Conservation (phyloP, 2,329 filamentous ascomycete genomes). For the Colletotrichum plurivorum region DNA sequence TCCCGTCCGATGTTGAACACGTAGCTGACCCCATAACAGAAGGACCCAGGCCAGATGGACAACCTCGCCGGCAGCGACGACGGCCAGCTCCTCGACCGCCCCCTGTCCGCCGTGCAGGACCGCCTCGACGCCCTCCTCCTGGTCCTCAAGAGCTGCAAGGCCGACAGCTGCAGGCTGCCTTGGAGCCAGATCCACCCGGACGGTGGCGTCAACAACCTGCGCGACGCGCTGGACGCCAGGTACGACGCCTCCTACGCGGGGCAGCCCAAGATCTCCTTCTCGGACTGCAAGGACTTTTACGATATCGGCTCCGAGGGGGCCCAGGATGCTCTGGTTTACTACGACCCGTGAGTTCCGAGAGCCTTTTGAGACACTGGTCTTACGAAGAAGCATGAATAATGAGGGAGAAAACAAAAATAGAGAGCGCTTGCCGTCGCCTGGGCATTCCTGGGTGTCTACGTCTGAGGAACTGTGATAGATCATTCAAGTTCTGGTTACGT, state of each 20-base stretch:
- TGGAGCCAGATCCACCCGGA: slow-evolving; percentile 71
- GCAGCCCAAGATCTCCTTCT: slow-evolving; percentile 65
- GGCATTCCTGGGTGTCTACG: background rate
- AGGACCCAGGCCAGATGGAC: slow-evolving; percentile 65
- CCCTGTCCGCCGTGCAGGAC: slow-evolving; percentile 57
- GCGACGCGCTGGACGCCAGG: slow-evolving; percentile 61
- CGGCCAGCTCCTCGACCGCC: slow-evolving; percentile 48
- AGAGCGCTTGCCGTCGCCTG: background rate
- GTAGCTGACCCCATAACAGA: slow-evolving; percentile 48
- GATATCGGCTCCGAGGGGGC: slow-evolving; percentile 69
- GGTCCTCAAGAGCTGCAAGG: slow-evolving; percentile 73
- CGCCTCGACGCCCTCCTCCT: slow-evolving; percentile 72
- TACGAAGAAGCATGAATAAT: slow-evolving; percentile 7
- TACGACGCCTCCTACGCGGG: slow-evolving; percentile 69
- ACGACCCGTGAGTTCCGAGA: slow-evolving; percentile 25
- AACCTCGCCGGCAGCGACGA: slow-evolving; percentile 54
- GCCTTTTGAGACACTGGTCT: too few relatives aligned
- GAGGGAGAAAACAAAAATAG: background rate
- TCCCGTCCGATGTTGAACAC: too few relatives aligned
- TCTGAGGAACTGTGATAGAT: slow-evolving; percentile 12
- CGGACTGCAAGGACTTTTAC: slow-evolving; percentile 69
- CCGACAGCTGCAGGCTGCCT: slow-evolving; percentile 65
- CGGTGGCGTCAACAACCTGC: slow-evolving; percentile 64
- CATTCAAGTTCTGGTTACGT: too few relatives aligned
- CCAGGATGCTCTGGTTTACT: slow-evolving; percentile 46